Base-by-base conservation (phyloP, 192 early-diverging fungal species). In the Coemansia asiatica region DNA sequence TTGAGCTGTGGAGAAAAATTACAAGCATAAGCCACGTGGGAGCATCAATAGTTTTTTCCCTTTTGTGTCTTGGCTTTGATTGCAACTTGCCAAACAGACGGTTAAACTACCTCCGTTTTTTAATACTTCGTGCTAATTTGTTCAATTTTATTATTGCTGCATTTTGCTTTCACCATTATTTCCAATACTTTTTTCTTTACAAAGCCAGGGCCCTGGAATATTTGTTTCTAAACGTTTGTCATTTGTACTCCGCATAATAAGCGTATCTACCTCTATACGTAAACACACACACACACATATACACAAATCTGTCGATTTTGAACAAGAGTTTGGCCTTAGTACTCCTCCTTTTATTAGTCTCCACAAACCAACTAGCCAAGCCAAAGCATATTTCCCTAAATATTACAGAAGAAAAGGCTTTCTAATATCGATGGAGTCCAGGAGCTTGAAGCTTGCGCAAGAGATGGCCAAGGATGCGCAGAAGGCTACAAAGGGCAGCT, bases 401-500 rank as follows among this genome's bases (percentile, higher is more conserved):
- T n/a, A n/a, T n/a, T n/a, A n/a, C n/a, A n/a, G n/a, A 44, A 44
- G 15, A 9, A 8, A 9, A 13, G 12, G 40, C 40, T 44, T 3
- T 44, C 2, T 44, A 2, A 9, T 44, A 9, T 12, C 40, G 40
- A 76, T 75, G 68, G 64, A 63, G 27, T 66, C 64, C 21, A 70
- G 61, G 22, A 80, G 72, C 33, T 26, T 80, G 26, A 71, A 66
- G 44, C 66, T 80, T 2, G 79, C 79, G 4, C 60, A 75, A 40
- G 67, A 57, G 44, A 69, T 63, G 31, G 61, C 49, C n/a, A 81
- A 75, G 48, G 70, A 81, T 47, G 79, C 79, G n/a, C 66, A 75
- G 40, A 75, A 75, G 69, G 79, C 79, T 22, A 61, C 73, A 28
- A 81, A 81, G 51, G 56, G 79, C 56, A 50, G 79, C 33, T 72